phyloP scores from a whole-genome alignment of 805 yeast species.

The Myxozyma monticola region DNA sequence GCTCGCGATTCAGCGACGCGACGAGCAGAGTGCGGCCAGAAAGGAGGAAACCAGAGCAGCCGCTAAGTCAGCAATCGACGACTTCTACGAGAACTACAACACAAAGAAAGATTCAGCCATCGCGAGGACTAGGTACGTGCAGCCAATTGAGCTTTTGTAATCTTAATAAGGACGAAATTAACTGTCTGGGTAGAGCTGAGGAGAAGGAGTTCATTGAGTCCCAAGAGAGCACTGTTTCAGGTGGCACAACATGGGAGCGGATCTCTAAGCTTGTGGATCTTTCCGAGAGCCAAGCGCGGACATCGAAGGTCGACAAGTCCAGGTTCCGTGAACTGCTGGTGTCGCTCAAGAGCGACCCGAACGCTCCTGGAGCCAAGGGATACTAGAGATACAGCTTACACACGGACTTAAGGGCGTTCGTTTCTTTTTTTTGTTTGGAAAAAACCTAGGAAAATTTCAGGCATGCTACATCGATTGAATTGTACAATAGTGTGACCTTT shows the following conservation, averaged over 20 bases:
- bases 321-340: constrained; percentile 66
- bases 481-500: too few species aligned
- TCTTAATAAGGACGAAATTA: neutral
- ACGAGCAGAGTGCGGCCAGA: constrained; percentile 63
- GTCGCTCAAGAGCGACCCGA: constrained; percentile 65
- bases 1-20: constrained; percentile 76
- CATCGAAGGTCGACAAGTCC: constrained; percentile 56
- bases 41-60: constrained; percentile 66
- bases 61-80: constrained; percentile 83
- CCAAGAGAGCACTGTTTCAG: constrained; percentile 58
- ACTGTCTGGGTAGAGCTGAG: constrained; percentile 44
- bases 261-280: constrained; percentile 52
- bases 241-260: constrained; percentile 60
- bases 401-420: too few species aligned
- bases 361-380: constrained; percentile 77
- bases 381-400: constrained; percentile 45
- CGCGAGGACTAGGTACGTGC: constrained; percentile 50
- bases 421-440: too few species aligned
- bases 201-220: constrained; percentile 69
- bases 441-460: too few species aligned
- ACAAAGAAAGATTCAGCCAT: constrained; percentile 71
- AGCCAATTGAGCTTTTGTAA: neutral
- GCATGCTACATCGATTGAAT: too few species aligned
- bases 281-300: constrained; percentile 49
- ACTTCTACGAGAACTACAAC: constrained; percentile 88